These are phyloP conservation scores for Didymella glomerata DNA, from an alignment of 2,329 filamentous ascomycete genomes.

Conservation along the genomic window DNA sequence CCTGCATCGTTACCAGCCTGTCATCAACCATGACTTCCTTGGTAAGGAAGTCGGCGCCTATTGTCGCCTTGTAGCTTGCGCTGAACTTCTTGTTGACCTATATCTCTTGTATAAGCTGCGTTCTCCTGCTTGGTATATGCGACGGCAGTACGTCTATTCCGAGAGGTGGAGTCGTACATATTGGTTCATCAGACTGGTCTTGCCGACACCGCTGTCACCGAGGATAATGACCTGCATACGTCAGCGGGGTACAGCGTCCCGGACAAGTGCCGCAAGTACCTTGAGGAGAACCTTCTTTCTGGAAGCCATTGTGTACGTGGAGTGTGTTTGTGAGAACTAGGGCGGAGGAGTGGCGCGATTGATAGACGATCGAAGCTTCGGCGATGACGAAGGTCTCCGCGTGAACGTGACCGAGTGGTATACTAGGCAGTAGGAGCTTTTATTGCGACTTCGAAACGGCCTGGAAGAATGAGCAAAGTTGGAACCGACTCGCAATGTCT, in stretches of 20 bases:
- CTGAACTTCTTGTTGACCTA: constrained; percentile 99
- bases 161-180: constrained; percentile 73
- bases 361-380: constrained; percentile 11
- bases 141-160: neutral
- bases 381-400: constrained; percentile 15
- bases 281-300: constrained; percentile 88
- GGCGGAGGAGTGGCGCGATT: constrained; percentile 15
- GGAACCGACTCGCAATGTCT: constrained; percentile 1
- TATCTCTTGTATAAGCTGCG: constrained; percentile 21
- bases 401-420: constrained; percentile 7
- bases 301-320: constrained; percentile 43
- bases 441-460: neutral
- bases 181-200: constrained; percentile 99
- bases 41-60: constrained; percentile 97
- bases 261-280: constrained; percentile 59
- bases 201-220: constrained; percentile 97
- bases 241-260: constrained; percentile 22
- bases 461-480: constrained; percentile 3
- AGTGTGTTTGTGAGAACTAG: constrained; percentile 8
- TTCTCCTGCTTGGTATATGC: neutral
- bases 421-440: constrained; percentile 1
- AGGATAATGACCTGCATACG: constrained; percentile 88
- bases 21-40: constrained; percentile 98
- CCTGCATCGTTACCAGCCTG: constrained; percentile 98
- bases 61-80: constrained; percentile 99